Evolutionary conservation across 2,329 filamentous ascomycete genomes (phyloP), one percentile per base, ranked within the genome.

Genomic region (Trichoderma sp.): DNA sequence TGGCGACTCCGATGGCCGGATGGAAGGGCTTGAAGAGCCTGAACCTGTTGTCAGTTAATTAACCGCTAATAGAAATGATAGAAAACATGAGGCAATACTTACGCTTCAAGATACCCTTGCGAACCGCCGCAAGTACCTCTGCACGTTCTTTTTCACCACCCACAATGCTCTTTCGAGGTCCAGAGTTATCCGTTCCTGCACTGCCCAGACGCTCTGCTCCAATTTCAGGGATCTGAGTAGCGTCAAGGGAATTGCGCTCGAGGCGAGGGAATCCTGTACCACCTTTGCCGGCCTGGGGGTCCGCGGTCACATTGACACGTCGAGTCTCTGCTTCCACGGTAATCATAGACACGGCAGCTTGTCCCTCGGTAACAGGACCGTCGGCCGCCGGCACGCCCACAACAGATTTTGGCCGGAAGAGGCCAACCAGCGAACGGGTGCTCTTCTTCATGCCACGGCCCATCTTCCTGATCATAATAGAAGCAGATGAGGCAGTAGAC

Each of bases 381-480:
- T 97, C 94, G 4, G 91, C 89, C 36, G 90, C 86, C 20, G 93
- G 89, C 23, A 92, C 90, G 36, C 94, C 95, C 76, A 95, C 88
- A 17, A 97, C 87, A 1, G 95, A 98, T 81, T 98, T 99, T 0
- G 96, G 95, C 74, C 96, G 88, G 84, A 99, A 99, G 8, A 99
- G 86, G 30, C 96, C 96, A 75, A 97, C 97, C 68, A 99, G 88
- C 28, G 95, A 98, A 62, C 95, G 89, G 20, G 92, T 92, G 66
- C 94, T 92, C 82, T 96, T 97, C 87, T 97, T 98, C 90, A 98
- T 92, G n/a, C 95, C 95, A 75, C 94, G 94, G 70, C 96, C 96
- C 96, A 99, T 99, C 85, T 99, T 99, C 68, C 96, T 91, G 75
- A 99, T 92, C 93, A 97, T 97, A 76, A 97, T 90, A 34, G 94